Conservation (phyloP, 306 rosid species). For the Coriaria nepalensis region DNA sequence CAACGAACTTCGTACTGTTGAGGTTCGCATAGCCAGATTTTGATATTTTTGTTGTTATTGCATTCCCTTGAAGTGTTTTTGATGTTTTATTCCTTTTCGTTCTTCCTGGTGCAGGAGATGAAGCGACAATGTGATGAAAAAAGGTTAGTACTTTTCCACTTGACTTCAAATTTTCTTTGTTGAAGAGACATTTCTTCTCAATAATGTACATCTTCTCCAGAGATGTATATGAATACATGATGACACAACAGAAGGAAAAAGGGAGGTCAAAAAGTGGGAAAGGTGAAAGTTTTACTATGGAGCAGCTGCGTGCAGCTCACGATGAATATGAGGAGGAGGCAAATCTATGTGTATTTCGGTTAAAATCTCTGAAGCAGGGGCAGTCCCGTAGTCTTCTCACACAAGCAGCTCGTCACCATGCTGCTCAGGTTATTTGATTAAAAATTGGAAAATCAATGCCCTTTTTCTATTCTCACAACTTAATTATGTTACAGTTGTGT, state of each 20-base stretch:
- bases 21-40: slow-evolving; percentile 33
- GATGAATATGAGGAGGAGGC: slow-evolving; percentile 64
- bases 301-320: slow-evolving; percentile 60
- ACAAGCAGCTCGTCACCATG: slow-evolving; percentile 89
- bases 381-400: slow-evolving; percentile 81
- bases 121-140: slow-evolving; percentile 85
- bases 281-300: slow-evolving; percentile 40
- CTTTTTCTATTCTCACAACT: background rate
- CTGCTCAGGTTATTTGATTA: slow-evolving; percentile 54
- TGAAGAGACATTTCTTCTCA: slow-evolving; percentile 20
- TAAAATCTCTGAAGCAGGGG: slow-evolving; percentile 81
- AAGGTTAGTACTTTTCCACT: slow-evolving; percentile 29
- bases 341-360: slow-evolving; percentile 55
- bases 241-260: slow-evolving; percentile 61
- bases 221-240: slow-evolving; percentile 56
- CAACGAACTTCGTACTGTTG: slow-evolving; percentile 75
- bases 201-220: slow-evolving; percentile 37
- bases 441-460: background rate
- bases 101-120: slow-evolving; percentile 56
- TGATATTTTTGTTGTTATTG: slow-evolving; percentile 5
- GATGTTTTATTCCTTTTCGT: background rate
- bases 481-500: background rate
- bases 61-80: background rate
- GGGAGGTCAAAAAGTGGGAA: slow-evolving; percentile 66
- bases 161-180: slow-evolving; percentile 10